phyloP scores from a whole-genome alignment of 1,284 basidiomycete species.

The Inonotus obliquus region DNA sequence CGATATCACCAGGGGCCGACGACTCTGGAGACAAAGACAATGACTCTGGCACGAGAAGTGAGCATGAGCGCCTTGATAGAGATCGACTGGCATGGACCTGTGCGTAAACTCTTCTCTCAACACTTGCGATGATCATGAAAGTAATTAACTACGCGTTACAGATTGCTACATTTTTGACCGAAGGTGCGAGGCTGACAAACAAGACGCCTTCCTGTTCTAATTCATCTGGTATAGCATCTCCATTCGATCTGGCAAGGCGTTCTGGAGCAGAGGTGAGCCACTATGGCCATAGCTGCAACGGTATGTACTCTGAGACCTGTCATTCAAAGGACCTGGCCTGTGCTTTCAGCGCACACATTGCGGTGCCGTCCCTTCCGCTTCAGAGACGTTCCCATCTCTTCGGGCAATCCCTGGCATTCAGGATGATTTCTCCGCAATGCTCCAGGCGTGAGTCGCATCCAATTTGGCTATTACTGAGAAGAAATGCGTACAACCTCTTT shows the following conservation, averaged over 20 bases:
- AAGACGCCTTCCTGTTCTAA: neutral
- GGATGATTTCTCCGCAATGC: conserved; percentile 24
- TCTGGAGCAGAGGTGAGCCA: conserved; percentile 30
- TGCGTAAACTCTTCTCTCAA: too few relatives aligned
- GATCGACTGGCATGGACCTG: conserved; percentile 37
- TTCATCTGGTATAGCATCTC: conserved; percentile 11
- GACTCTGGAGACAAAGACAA: conserved; percentile 21
- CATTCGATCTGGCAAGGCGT: conserved; percentile 29
- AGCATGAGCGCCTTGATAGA: conserved; percentile 28
- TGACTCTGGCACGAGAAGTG: conserved; percentile 2
- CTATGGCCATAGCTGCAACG: neutral
- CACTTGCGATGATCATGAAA: neutral
- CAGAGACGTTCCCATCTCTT: conserved; percentile 32
- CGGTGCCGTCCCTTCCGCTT: conserved; percentile 27
- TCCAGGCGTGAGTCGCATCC: conserved; percentile 21
- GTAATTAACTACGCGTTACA: neutral
- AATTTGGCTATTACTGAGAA: neutral
- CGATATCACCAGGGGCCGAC: conserved; percentile 29
- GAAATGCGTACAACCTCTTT: neutral
- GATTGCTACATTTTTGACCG: conserved; percentile 36
- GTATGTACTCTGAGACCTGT: neutral
- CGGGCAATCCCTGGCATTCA: conserved; percentile 19
- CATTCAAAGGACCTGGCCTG: conserved; percentile 29
- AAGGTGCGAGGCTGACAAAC: conserved; percentile 4
- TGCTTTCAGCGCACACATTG: conserved; percentile 29